A percentile compares a stretch with the other conserved stretches of the same genome.
These are phyloP conservation scores for Ceratobasidium sp. DNA, from an alignment of 1,284 basidiomycete genomes.

Conservation along the genomic window DNA sequence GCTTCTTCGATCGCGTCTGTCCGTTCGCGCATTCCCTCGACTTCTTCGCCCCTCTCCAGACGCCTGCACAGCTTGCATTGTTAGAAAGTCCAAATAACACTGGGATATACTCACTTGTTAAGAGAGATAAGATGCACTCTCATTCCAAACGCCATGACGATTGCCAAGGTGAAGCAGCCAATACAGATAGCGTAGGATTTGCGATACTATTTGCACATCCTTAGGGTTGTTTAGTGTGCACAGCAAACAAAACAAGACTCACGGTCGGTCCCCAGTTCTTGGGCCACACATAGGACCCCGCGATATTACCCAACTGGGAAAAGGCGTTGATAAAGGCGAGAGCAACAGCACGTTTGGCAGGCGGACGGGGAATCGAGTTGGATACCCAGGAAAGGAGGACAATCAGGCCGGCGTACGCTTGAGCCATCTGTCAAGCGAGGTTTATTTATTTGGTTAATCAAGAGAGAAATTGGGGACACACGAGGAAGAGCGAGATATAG, in stretches of 20 bases:
- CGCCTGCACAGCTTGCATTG: neutral
- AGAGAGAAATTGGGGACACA: neutral
- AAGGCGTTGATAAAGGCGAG: conserved; percentile 75
- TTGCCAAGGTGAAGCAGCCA: conserved; percentile 51
- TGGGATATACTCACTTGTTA: conserved; percentile 52
- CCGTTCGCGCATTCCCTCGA: conserved; percentile 33
- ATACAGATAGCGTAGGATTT: conserved; percentile 62
- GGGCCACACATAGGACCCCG: conserved; percentile 67
- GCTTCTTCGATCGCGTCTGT: conserved; percentile 23
- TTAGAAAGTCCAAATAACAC: neutral
- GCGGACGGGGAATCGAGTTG: conserved; percentile 67
- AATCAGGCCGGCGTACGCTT: conserved; percentile 72
- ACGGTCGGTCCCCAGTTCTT: conserved; percentile 27
- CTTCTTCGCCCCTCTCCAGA: conserved; percentile 18
- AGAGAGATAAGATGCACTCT: conserved; percentile 58
- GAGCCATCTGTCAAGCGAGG: conserved; percentile 59
- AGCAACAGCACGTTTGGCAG: conserved; percentile 74
- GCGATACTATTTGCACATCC: conserved; percentile 49
- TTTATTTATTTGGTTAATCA: conserved; percentile 17
- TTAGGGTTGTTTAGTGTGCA: no score
- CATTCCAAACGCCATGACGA: conserved; percentile 63
- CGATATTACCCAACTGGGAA: conserved; percentile 72
- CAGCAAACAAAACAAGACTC: neutral
- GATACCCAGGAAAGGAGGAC: conserved; percentile 74
- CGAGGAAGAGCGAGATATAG: conserved; percentile 68